Evolutionary conservation across 176 grass and related monocot genomes (phyloP).

Genomic region (Triticum monococcum): DNA sequence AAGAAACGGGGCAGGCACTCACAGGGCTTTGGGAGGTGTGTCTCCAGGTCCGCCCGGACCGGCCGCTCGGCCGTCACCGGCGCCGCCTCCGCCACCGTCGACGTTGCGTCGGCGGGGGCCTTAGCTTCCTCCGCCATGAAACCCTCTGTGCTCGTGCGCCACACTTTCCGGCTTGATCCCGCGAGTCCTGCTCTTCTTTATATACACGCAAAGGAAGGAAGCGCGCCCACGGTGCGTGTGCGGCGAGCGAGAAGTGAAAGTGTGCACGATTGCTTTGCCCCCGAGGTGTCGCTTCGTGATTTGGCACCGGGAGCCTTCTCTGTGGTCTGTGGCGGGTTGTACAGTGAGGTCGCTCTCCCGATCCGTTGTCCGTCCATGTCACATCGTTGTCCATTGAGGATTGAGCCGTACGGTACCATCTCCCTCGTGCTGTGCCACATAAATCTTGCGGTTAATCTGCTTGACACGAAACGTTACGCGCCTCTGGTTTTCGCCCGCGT

Average conservation of each 20-base stretch:
- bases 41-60: constrained; percentile 68
- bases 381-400: neutral
- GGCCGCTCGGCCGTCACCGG: constrained; percentile 67
- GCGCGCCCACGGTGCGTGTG: too few relatives aligned
- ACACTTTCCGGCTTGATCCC: too few relatives aligned
- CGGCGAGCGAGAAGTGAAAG: neutral
- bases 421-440: neutral
- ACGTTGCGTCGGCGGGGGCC: neutral
- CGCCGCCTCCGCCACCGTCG: constrained; percentile 39
- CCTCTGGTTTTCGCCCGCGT: neutral
- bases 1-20: neutral
- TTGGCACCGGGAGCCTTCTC: neutral
- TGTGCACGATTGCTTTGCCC: neutral
- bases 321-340: neutral
- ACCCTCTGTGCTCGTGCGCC: too few relatives aligned
- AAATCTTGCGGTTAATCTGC: neutral
- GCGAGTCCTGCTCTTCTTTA: neutral
- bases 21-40: constrained; percentile 74
- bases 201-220: too few relatives aligned
- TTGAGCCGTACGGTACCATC: neutral
- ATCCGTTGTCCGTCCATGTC: neutral
- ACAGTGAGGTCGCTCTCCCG: neutral
- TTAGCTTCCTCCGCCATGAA: neutral
- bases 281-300: neutral
- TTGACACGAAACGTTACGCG: neutral